Percentiles rank a stretch among this genome's conserved stretches.
Evolutionary conservation across 805 yeast genomes (phyloP).

Genomic region (Kodamaea sagamina): DNA sequence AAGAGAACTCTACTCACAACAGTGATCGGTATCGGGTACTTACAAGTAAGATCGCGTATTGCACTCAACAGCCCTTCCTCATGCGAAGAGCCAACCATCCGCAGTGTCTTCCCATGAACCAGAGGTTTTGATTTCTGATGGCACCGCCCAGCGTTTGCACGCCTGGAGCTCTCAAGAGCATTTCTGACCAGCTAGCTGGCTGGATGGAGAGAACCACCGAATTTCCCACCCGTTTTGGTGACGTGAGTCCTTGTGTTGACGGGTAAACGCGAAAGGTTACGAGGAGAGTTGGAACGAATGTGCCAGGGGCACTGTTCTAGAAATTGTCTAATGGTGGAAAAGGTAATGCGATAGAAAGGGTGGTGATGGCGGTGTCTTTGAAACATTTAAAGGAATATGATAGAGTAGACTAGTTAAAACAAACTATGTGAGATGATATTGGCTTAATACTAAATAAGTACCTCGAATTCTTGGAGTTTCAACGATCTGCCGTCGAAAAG

Average conservation of each 20-base stretch:
- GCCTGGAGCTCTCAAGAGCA: slow-evolving; percentile 61
- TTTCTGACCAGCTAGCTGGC: slow-evolving; percentile 17
- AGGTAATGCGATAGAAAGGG: too few species aligned
- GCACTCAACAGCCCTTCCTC: slow-evolving; percentile 55
- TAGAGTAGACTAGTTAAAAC: too few species aligned
- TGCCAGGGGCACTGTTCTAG: slow-evolving; percentile 17
- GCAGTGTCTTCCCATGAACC: slow-evolving; percentile 54
- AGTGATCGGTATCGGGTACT: slow-evolving; percentile 67
- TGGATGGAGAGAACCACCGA: slow-evolving; percentile 62
- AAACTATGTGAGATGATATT: too few species aligned
- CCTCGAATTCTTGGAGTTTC: too few species aligned
- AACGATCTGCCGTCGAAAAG: too few species aligned
- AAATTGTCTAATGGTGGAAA: neutral
- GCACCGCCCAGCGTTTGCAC: slow-evolving; percentile 60
- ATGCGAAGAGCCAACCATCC: slow-evolving; percentile 52
- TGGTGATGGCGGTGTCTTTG: too few species aligned
- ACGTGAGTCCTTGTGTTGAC: slow-evolving; percentile 31
- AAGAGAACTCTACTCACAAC: slow-evolving; percentile 44
- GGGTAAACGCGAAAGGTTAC: slow-evolving; percentile 51
- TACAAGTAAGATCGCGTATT: slow-evolving; percentile 51
- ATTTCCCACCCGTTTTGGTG: slow-evolving; percentile 56
- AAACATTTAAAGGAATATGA: too few species aligned
- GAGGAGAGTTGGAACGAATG: slow-evolving; percentile 36
- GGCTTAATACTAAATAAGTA: too few species aligned
- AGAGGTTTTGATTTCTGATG: slow-evolving; percentile 49